Evolutionary conservation across 2,329 filamentous ascomycete species (phyloP).

Genomic region (Aspergillus amoenus): DNA sequence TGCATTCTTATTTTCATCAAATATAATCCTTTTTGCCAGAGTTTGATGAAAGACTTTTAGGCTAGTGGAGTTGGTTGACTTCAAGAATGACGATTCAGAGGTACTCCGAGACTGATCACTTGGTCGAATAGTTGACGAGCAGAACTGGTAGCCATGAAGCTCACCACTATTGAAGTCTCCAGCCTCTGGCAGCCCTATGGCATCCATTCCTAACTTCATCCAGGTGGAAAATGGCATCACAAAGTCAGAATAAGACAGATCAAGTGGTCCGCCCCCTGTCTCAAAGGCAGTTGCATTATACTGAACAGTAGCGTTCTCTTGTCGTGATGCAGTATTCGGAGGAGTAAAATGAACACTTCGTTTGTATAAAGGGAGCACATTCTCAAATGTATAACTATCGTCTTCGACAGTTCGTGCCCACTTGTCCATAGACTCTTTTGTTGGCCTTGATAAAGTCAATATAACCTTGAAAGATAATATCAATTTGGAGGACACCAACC

Average conservation of each 20-base stretch:
- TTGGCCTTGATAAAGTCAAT: constrained; percentile 9
- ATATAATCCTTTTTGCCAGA: constrained; percentile 48
- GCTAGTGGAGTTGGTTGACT: constrained; percentile 12
- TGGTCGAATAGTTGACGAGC: constrained; percentile 33
- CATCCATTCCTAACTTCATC: constrained; percentile 39
- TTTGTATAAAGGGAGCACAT: constrained; percentile 27
- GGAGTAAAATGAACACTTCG: constrained; percentile 28
- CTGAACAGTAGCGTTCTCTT: constrained; percentile 14
- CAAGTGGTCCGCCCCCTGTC: constrained; percentile 32
- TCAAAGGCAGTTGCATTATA: constrained; percentile 22
- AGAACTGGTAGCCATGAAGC: constrained; percentile 43
- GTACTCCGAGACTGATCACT: constrained; percentile 24
- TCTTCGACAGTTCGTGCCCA: constrained; percentile 26
- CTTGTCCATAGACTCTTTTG: constrained; percentile 15
- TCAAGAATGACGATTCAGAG: constrained; percentile 38
- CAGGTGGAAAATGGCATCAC: constrained; percentile 41
- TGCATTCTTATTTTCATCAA: constrained; percentile 37
- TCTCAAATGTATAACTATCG: constrained; percentile 26
- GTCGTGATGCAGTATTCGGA: constrained; percentile 13
- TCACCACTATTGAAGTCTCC: constrained; percentile 44
- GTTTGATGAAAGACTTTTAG: constrained; percentile 45
- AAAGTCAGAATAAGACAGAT: constrained; percentile 45
- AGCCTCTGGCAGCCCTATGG: constrained; percentile 40
- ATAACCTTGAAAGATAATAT: too few species aligned
- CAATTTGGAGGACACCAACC: too few species aligned